Conservation (phyloP, 2,329 filamentous ascomycete genomes). For the Cercospora canescens region DNA sequence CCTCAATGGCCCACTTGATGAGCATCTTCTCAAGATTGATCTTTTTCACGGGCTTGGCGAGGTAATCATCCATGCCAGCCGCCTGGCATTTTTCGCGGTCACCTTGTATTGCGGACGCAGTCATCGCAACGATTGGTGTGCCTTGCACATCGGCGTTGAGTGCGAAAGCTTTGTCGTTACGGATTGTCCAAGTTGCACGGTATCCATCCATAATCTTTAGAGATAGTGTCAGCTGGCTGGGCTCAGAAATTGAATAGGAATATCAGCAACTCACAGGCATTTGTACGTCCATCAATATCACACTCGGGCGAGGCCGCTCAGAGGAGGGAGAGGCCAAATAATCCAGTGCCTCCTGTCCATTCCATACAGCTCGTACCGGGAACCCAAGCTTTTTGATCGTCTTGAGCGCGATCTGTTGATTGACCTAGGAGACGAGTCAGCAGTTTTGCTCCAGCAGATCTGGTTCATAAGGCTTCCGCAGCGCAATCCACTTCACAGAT, state of each 20-base stretch:
- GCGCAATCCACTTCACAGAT: too few species aligned
- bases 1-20: slow-evolving; percentile 63
- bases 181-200: slow-evolving; percentile 70
- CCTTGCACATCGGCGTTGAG: slow-evolving; percentile 54
- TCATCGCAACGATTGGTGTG: slow-evolving; percentile 80
- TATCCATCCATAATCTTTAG: slow-evolving; percentile 69
- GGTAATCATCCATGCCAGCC: slow-evolving; percentile 74
- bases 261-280: slow-evolving; percentile 36
- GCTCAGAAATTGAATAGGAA: neutral
- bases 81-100: slow-evolving; percentile 72
- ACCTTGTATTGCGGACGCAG: slow-evolving; percentile 74
- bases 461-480: too few species aligned
- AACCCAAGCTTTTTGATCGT: slow-evolving; percentile 75
- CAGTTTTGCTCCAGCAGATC: too few species aligned
- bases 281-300: slow-evolving; percentile 60
- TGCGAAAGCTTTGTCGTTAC: slow-evolving; percentile 67
- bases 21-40: slow-evolving; percentile 69
- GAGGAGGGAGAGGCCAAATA: slow-evolving; percentile 55
- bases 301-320: slow-evolving; percentile 61
- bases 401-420: slow-evolving; percentile 74
- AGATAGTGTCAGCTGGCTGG: neutral
- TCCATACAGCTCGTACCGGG: slow-evolving; percentile 70
- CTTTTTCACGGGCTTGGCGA: slow-evolving; percentile 72
- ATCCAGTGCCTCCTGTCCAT: slow-evolving; percentile 75
- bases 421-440: slow-evolving; percentile 25